phyloP scores from a whole-genome alignment of 371 early-diverging fungal genomes.

The Dentiscutata heterogama region DNA sequence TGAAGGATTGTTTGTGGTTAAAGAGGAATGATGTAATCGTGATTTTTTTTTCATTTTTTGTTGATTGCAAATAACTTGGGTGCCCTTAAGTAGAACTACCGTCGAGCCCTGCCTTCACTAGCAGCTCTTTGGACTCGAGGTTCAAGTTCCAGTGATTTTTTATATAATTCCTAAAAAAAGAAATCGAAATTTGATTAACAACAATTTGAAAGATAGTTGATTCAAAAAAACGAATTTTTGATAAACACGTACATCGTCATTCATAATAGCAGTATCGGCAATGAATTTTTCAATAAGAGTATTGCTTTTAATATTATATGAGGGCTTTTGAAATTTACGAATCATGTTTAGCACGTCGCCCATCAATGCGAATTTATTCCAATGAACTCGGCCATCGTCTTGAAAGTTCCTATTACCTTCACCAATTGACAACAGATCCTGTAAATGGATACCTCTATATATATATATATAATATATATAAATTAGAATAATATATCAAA shows the following conservation, averaged over 20 bases:
- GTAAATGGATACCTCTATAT: constrained; percentile 36
- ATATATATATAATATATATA: neutral
- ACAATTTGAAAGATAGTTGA: neutral
- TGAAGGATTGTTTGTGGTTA: neutral
- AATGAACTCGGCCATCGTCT: constrained; percentile 21
- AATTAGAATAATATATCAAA: neutral
- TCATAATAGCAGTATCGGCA: neutral
- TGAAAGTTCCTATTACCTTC: constrained; percentile 27
- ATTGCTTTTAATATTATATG: constrained; percentile 19
- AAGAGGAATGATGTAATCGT: neutral
- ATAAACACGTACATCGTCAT: constrained; percentile 18
- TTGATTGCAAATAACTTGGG: neutral
- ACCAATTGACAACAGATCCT: constrained; percentile 24
- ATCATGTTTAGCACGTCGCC: constrained; percentile 15
- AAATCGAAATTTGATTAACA: neutral
- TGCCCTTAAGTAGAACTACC: neutral
- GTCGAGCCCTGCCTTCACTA: constrained; percentile 22
- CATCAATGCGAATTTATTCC: constrained; percentile 31
- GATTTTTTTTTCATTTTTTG: neutral
- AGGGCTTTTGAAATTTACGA: constrained; percentile 8
- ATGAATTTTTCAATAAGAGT: constrained; percentile 31
- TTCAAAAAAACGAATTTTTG: neutral
- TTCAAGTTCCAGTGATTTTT: constrained; percentile 31
- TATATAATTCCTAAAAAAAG: constrained; percentile 16
- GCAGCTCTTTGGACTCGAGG: constrained; percentile 25